Percentiles rank a stretch among this genome's conserved stretches.
Conservation (phyloP, 2,329 filamentous ascomycete genomes). For the Pezicula neosporulosa region DNA sequence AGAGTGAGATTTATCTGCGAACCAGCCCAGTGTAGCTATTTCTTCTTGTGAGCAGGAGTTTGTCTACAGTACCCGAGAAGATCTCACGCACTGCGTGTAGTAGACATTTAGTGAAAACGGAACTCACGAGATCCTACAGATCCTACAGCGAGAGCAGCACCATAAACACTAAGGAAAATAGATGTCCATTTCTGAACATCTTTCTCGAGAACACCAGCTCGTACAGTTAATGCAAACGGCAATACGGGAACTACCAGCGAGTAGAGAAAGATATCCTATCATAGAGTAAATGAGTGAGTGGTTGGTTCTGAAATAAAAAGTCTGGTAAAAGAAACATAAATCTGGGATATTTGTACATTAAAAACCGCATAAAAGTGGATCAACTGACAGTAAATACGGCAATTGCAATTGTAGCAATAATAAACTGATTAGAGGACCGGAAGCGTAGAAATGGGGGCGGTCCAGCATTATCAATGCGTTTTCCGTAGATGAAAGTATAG, state of each 20-base stretch:
- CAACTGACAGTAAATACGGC: conserved; percentile 21
- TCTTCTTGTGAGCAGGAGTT: conserved; percentile 4
- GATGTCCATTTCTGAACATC: conserved; percentile 67
- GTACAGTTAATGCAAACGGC: conserved; percentile 59
- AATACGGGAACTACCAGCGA: conserved; percentile 66
- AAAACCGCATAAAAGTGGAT: neutral
- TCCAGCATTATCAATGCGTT: conserved; percentile 16
- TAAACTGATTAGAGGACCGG: conserved; percentile 22
- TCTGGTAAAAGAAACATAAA: neutral
- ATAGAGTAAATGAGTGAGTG: neutral
- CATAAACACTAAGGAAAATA: conserved; percentile 69
- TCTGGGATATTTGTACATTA: neutral
- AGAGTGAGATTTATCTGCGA: conserved; percentile 59
- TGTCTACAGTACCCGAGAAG: no score
- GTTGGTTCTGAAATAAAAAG: neutral
- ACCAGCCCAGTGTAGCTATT: conserved; percentile 44
- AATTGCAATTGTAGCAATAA: conserved; percentile 19
- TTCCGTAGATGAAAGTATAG: conserved; percentile 21
- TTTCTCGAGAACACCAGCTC: conserved; percentile 46
- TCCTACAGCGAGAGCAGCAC: conserved; percentile 59
- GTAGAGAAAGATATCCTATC: conserved; percentile 56
- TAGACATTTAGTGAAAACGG: neutral
- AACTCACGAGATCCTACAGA: conserved; percentile 38
- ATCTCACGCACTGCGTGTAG: neutral
- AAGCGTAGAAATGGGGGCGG: conserved; percentile 19